These are phyloP conservation scores for Sarocladium oryzae DNA, from an alignment of 2,329 filamentous ascomycete genomes.

Conservation along the genomic window DNA sequence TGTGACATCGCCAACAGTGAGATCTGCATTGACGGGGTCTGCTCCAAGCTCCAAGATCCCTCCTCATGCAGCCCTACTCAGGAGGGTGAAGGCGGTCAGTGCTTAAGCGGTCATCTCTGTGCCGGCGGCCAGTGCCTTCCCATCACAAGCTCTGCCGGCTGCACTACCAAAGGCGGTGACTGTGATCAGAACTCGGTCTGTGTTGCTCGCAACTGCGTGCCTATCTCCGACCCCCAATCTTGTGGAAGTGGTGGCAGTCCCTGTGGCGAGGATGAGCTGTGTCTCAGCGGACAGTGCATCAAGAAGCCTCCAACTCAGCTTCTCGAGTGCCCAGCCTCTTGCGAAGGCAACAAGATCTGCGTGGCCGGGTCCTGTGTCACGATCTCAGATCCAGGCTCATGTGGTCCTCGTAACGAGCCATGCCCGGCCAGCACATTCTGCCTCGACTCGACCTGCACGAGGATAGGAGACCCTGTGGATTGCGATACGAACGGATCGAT, in stretches of 20 bases:
- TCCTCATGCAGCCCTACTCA: neutral
- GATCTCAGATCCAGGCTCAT: conserved; percentile 1
- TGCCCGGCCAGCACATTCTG: conserved; percentile 3
- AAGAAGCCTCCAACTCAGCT: neutral
- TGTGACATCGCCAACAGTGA: neutral
- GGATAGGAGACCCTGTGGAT: neutral
- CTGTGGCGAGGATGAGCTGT: neutral
- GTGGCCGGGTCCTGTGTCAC: neutral
- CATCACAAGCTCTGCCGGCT: neutral
- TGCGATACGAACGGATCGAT: neutral
- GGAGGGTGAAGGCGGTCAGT: neutral
- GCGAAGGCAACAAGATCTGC: neutral
- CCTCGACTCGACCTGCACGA: neutral
- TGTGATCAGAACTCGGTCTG: neutral
- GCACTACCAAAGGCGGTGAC: neutral
- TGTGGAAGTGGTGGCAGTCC: neutral
- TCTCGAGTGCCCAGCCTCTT: neutral
- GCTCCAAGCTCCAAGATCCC: neutral
- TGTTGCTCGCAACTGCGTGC: neutral
- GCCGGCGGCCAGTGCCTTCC: conserved; percentile 3
- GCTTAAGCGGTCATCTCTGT: neutral
- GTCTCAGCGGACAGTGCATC: conserved; percentile 1
- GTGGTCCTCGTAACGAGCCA: neutral
- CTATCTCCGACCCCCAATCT: neutral
- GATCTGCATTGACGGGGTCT: conserved; percentile 2